Base-by-base conservation (phyloP, 768 basidiomycete genomes). In the Collybia sp. region DNA sequence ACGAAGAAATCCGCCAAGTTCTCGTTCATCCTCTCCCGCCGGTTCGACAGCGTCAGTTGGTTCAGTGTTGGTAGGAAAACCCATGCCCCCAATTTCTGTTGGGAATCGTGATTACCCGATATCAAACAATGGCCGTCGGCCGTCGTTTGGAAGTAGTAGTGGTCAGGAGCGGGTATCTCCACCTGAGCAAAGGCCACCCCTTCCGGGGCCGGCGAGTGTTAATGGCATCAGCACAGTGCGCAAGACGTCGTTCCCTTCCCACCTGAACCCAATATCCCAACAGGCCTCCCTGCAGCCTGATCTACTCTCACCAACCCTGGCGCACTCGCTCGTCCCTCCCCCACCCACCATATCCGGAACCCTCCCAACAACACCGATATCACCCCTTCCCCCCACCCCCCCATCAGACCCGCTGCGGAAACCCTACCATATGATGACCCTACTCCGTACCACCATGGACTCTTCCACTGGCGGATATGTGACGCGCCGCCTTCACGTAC, bases 381-480 rank as follows among this genome's bases (percentile, higher is more conserved):
- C 90, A 2, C 87, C 89, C 2, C 72, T 90, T 32, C 91, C 90
- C 5, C 80, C 85, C 2, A 63, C 73, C 12, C 75, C 87, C 17
- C 91, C 90, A 5, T 67, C 70, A 5, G 88, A 92, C 54, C 73
- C 84, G 17, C 69, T 89, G 41, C 76, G 88, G 36, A 85, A 92
- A 56, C 93, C 93, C 9, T 95, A 93, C 59, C 86, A 93, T 61
- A 77, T 95, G 77, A 93, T 95, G 91, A 71, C 73, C 49, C 76
- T 90, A 17, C 69, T 95, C 32, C 75, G 82, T 49, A 79, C 71
- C 43, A 91, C 91, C 19, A 94, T 94, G 81, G 76, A 72, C 32
- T 82, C 81, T 32, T 72, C 76, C 49, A 81, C 85, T 3, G 93
- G 93, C n/a, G 91, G 89, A 30, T 94, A 93, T 62, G 71, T 95